Evolutionary conservation across 345 rosid species (phyloP).

Genomic region (Moricandia arvensis): DNA sequence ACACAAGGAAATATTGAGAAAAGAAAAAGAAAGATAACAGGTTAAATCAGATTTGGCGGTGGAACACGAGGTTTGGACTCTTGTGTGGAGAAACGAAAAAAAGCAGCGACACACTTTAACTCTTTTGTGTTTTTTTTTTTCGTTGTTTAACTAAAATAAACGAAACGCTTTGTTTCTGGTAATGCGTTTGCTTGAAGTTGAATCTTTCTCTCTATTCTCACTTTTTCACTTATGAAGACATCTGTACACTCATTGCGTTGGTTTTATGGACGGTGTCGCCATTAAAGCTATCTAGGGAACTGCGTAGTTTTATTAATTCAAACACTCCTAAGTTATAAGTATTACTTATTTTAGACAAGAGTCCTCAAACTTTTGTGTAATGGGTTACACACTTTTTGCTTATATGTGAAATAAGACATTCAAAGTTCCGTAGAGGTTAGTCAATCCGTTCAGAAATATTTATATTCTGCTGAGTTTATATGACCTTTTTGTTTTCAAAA

Average conservation of each 20-base stretch:
- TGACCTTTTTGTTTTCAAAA: background rate
- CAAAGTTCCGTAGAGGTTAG: background rate
- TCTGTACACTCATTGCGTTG: conserved; percentile 24
- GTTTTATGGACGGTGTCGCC: conserved; percentile 19
- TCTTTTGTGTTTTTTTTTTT: no score
- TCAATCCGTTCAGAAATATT: background rate
- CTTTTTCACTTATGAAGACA: conserved; percentile 27
- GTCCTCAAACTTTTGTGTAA: conserved; percentile 10
- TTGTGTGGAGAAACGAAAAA: background rate
- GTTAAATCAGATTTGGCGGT: conserved; percentile 19
- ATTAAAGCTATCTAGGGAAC: conserved; percentile 9
- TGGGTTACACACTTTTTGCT: background rate
- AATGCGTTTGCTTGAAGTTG: conserved; percentile 22
- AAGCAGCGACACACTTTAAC: conserved; percentile 3
- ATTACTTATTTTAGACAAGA: background rate
- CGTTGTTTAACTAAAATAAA: background rate
- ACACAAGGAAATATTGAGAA: background rate
- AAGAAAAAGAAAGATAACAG: background rate
- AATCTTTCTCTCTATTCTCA: background rate
- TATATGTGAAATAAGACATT: background rate
- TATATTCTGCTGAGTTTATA: background rate
- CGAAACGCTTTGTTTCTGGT: background rate
- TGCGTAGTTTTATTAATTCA: background rate
- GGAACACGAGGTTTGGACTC: background rate
- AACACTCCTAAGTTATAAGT: background rate